Evolutionary conservation across 345 rosid genomes (phyloP), one percentile per base, ranked within the genome.

Genomic region (Bruguiera parviflora): DNA sequence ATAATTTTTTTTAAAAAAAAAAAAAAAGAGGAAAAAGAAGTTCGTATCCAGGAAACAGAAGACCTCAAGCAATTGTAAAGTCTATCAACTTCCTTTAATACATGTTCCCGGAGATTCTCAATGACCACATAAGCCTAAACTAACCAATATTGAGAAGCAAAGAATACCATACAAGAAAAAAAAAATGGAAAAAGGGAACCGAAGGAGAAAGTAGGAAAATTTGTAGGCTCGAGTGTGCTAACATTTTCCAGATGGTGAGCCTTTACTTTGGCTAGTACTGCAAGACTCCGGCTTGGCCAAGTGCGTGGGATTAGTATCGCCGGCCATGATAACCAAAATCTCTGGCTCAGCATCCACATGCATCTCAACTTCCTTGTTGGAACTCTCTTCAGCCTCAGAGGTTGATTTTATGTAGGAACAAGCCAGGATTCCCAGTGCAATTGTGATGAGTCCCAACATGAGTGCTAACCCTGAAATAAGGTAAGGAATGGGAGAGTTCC

Each of bases 401-500:
- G 15, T 62, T 21, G 31, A 58, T 39, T 61, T 72, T 67, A 31
- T 11, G 49, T 49, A 68, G 61, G 79, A 72, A 57, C 79, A 79
- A n/a, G 77, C 74, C 1, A 79, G 77, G 32, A 79, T 69, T 21
- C 72, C 56, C 63, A 79, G 35, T 27, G 82, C 65, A 4, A 68
- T 69, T 2, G 71, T 35, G 28, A 79, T 68, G 15, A 79, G 46
- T 1, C 66, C 68, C 53, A 79, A 32, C 65, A 75, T 33, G 25
- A 73, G 56, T 0, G 77, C 72, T 20, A 79, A 59, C 16, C 79
- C 73, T 5, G 33, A 68, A 1, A 70, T 75, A 20, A 79, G 68
- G 74, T 75, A 79, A 16, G 77, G 77, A 24, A 61, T 49, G 0
- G 82, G 79, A 16, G 82, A 68, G 28, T 63, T 72, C 74, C 79